phyloP scores from a whole-genome alignment of 768 basidiomycete species.

The Tubosaeta sp. region DNA sequence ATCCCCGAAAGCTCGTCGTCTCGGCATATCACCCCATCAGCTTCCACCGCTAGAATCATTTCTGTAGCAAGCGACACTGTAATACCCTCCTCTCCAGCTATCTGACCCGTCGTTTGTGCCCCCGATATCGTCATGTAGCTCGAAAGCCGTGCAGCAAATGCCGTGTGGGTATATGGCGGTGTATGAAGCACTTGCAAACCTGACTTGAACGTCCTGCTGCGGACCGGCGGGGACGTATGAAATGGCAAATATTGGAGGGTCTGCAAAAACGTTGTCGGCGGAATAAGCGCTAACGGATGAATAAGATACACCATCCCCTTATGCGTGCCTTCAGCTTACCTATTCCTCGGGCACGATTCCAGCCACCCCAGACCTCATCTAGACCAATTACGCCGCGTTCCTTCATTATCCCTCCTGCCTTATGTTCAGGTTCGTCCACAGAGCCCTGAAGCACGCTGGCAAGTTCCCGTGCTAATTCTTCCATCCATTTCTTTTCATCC shows the following conservation, averaged over 20 bases:
- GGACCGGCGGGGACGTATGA: slow-evolving; percentile 66
- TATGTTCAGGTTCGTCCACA: slow-evolving; percentile 13
- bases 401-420: slow-evolving; percentile 62
- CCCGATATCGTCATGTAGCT: slow-evolving; percentile 48
- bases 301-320: not conserved
- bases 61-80: slow-evolving; percentile 72
- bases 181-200: slow-evolving; percentile 83
- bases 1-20: slow-evolving; percentile 54
- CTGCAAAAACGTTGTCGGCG: slow-evolving; percentile 81
- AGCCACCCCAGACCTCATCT: slow-evolving; percentile 93
- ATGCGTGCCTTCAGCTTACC: slow-evolving; percentile 40
- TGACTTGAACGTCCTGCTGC: slow-evolving; percentile 61
- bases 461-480: slow-evolving; percentile 80
- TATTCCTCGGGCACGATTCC: slow-evolving; percentile 91
- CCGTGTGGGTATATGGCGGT: slow-evolving; percentile 62
- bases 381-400: slow-evolving; percentile 77
- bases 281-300: slow-evolving; percentile 67
- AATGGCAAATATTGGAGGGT: slow-evolving; percentile 63
- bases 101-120: slow-evolving; percentile 58
- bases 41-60: slow-evolving; percentile 74
- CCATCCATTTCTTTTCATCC: slow-evolving; percentile 75
- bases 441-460: slow-evolving; percentile 61
- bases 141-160: slow-evolving; percentile 67
- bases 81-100: slow-evolving; percentile 68
- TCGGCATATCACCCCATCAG: slow-evolving; percentile 63